Percentiles rank a stretch among this genome's conserved stretches.
These are phyloP conservation scores for Aulographum hederae DNA, from an alignment of 2,329 filamentous ascomycete genomes.

Conservation along the genomic window DNA sequence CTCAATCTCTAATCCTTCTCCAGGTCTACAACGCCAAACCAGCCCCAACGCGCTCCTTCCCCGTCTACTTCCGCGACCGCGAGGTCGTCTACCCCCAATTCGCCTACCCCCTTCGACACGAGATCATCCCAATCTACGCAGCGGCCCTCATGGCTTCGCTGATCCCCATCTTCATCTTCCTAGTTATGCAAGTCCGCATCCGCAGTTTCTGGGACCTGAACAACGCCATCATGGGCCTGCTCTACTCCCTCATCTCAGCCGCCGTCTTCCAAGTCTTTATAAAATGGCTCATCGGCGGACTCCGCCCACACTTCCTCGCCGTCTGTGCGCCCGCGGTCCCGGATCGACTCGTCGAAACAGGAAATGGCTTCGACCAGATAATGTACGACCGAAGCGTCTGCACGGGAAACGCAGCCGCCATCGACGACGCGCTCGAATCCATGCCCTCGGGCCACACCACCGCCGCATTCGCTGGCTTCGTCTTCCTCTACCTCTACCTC, in stretches of 20 bases:
- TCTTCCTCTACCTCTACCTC: constrained; percentile 54
- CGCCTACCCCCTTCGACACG: constrained; percentile 50
- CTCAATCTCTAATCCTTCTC: neutral
- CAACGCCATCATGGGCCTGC: constrained; percentile 49
- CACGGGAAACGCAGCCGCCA: constrained; percentile 37
- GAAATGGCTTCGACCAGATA: constrained; percentile 37
- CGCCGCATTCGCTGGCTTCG: constrained; percentile 53
- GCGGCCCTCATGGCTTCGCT: constrained; percentile 47
- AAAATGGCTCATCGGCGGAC: constrained; percentile 15
- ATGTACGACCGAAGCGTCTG: constrained; percentile 56
- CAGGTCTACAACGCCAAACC: constrained; percentile 46
- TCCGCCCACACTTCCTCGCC: constrained; percentile 15
- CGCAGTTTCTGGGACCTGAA: constrained; percentile 36
- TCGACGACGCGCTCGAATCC: constrained; percentile 48
- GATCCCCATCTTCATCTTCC: constrained; percentile 46
- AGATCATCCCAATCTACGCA: constrained; percentile 54
- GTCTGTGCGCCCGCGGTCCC: constrained; percentile 48
- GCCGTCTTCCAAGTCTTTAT: constrained; percentile 13
- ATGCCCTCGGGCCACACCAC: constrained; percentile 61
- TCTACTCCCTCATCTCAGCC: constrained; percentile 31
- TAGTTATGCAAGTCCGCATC: constrained; percentile 48
- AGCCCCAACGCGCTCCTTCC: constrained; percentile 50
- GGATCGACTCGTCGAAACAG: constrained; percentile 18
- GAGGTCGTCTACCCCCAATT: constrained; percentile 54
- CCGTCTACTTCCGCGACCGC: constrained; percentile 46